Percentiles rank a stretch among this genome's conserved stretches.
phyloP scores from a whole-genome alignment of 176 grass and related monocot species.

The Juncus effusus region DNA sequence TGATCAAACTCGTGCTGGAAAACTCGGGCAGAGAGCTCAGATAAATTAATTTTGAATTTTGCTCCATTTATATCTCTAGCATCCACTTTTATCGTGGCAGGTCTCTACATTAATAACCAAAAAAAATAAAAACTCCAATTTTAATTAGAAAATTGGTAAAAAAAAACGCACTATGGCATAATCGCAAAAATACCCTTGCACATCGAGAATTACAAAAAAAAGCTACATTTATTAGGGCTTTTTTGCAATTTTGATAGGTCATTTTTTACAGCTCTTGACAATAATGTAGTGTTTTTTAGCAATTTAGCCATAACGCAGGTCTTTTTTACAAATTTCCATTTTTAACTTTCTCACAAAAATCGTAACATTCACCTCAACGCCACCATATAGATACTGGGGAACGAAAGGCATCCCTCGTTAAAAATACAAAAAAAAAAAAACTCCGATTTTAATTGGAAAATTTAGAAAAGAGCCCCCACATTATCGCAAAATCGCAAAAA shows the following conservation, averaged over 20 bases:
- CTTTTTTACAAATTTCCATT: background rate
- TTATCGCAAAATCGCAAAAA: too few species aligned
- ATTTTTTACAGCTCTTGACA: too few species aligned
- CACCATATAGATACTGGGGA: conserved; percentile 88
- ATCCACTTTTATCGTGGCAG: conserved; percentile 82
- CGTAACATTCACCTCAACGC: conserved; percentile 63
- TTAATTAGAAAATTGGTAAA: background rate
- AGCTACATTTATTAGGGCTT: conserved; percentile 3
- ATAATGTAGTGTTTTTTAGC: too few species aligned
- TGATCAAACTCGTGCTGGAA: conserved; percentile 99
- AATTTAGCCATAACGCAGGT: too few species aligned
- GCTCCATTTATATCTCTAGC: conserved; percentile 73
- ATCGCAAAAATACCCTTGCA: too few species aligned
- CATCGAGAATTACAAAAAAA: background rate
- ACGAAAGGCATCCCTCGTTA: conserved; percentile 75
- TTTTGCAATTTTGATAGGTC: too few species aligned
- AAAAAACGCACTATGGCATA: too few species aligned
- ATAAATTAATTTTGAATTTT: conserved; percentile 80
- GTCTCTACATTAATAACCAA: conserved; percentile 65
- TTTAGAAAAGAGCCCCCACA: too few species aligned
- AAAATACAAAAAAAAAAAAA: too few species aligned
- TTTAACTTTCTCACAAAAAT: background rate
- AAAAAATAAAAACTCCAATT: conserved; percentile 10
- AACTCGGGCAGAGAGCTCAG: conserved; percentile 67
- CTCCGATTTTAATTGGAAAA: too few species aligned